A percentile compares a stretch with the other conserved stretches of the same genome.
Evolutionary conservation across 495 filamentous ascomycete species (phyloP).

Genomic region (Aspergillus hancockii): DNA sequence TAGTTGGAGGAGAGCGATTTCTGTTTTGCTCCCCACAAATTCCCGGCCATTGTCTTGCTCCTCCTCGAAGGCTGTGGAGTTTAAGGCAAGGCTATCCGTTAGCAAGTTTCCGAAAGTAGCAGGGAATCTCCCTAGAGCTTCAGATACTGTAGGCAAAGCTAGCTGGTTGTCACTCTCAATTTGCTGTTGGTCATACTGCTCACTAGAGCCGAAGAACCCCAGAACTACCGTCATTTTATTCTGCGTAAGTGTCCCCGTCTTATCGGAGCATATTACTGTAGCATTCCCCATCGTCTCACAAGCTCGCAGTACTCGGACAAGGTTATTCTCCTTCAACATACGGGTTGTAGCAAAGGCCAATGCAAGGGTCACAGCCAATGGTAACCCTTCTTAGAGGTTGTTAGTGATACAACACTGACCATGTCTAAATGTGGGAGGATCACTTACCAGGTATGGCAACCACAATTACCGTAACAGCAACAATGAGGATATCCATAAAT

Average conservation of each 20-base stretch:
- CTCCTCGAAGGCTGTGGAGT: slow-evolving; percentile 68
- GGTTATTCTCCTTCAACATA: slow-evolving; percentile 70
- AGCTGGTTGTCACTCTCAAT: not conserved
- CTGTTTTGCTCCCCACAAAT: slow-evolving; percentile 71
- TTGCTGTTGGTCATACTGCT: slow-evolving; percentile 5
- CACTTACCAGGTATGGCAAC: slow-evolving; percentile 61
- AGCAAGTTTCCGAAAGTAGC: slow-evolving; percentile 47
- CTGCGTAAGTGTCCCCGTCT: slow-evolving; percentile 68
- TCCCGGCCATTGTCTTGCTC: slow-evolving; percentile 53
- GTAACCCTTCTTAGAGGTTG: slow-evolving; percentile 54
- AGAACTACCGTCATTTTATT: slow-evolving; percentile 72
- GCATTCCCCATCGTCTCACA: slow-evolving; percentile 76
- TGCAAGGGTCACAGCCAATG: slow-evolving; percentile 69
- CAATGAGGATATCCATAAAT: slow-evolving; percentile 68
- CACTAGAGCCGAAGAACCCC: slow-evolving; percentile 55
- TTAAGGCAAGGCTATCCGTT: slow-evolving; percentile 60
- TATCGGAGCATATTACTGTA: slow-evolving; percentile 68
- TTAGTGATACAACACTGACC: slow-evolving; percentile 14
- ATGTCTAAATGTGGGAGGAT: not conserved
- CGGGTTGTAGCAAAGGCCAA: slow-evolving; percentile 69
- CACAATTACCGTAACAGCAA: slow-evolving; percentile 68
- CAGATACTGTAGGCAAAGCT: slow-evolving; percentile 18
- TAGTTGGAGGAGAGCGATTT: slow-evolving; percentile 64
- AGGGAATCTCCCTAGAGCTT: slow-evolving; percentile 17
- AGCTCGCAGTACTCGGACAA: slow-evolving; percentile 63